Percentiles rank a stretch among this genome's conserved stretches.
Evolutionary conservation across 2,329 filamentous ascomycete species (phyloP).

Genomic region (Penicillium sp.): DNA sequence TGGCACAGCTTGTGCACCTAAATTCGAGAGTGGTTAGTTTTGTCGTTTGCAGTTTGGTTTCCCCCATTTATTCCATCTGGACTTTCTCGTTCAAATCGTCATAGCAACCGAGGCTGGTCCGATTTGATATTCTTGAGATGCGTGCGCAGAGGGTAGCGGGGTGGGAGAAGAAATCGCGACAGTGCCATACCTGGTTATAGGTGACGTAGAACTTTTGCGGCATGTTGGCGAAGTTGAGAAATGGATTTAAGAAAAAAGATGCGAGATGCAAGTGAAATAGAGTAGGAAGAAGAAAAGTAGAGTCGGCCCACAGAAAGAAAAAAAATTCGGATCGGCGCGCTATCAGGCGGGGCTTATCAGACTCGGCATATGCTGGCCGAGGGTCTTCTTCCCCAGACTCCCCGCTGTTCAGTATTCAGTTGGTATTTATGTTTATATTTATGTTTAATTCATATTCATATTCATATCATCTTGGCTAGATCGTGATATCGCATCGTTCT

Average conservation of each 20-base stretch:
- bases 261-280: not conserved
- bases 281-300: not conserved
- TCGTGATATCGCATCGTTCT: not conserved
- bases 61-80: too few species aligned
- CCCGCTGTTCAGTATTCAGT: too few species aligned
- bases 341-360: slow-evolving; percentile 16
- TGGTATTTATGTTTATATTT: not conserved
- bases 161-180: slow-evolving; percentile 38
- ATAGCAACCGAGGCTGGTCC: not conserved
- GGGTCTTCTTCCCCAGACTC: too few species aligned
- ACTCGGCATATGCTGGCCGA: too few species aligned
- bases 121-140: not conserved
- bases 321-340: slow-evolving; percentile 17
- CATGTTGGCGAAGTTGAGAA: slow-evolving; percentile 58
- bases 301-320: slow-evolving; percentile 14
- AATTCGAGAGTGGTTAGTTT: too few species aligned
- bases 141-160: not conserved
- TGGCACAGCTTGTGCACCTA: slow-evolving; percentile 98
- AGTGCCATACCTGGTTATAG: slow-evolving; percentile 89
- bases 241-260: not conserved
- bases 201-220: slow-evolving; percentile 86
- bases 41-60: too few species aligned
- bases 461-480: not conserved
- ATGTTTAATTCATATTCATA: not conserved
- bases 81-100: not conserved